These are phyloP conservation scores for Gnomoniopsis smithogilvyi DNA, from an alignment of 2,329 filamentous ascomycete species.

Conservation along the genomic window DNA sequence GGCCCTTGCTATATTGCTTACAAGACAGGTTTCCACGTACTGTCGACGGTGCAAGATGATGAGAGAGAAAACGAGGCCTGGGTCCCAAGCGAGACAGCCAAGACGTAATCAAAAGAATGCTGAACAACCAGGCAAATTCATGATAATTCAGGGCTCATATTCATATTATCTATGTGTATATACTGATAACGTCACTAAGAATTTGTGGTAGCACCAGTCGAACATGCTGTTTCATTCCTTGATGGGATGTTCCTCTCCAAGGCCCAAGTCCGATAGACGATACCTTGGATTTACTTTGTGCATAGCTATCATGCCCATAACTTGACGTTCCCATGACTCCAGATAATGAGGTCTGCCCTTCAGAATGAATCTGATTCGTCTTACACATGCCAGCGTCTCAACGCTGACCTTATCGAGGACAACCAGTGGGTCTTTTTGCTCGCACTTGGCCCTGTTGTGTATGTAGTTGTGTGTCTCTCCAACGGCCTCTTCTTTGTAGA, in stretches of 20 bases:
- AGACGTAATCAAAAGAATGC: too few species aligned
- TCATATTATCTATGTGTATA: too few species aligned
- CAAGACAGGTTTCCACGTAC: too few species aligned
- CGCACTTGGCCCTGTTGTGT: not conserved
- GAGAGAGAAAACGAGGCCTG: too few species aligned
- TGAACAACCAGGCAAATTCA: too few species aligned
- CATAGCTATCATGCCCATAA: conserved; percentile 1
- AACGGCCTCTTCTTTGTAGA: not conserved
- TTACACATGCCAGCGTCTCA: not conserved
- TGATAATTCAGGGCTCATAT: too few species aligned
- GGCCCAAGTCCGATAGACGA: not conserved
- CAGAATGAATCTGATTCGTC: not conserved
- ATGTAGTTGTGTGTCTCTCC: conserved; percentile 1
- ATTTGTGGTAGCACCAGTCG: too few species aligned
- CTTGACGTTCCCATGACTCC: conserved; percentile 1
- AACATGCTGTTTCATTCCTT: not conserved
- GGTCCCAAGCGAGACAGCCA: too few species aligned
- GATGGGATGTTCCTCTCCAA: not conserved
- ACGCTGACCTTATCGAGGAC: not conserved
- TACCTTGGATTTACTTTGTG: not conserved
- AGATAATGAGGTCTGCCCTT: not conserved
- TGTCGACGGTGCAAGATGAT: too few species aligned
- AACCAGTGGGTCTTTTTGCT: not conserved
- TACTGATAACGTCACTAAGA: too few species aligned
- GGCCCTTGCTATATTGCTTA: too few species aligned